Conservation (phyloP, 2,329 filamentous ascomycete species). For the Beauveria bassiana region DNA sequence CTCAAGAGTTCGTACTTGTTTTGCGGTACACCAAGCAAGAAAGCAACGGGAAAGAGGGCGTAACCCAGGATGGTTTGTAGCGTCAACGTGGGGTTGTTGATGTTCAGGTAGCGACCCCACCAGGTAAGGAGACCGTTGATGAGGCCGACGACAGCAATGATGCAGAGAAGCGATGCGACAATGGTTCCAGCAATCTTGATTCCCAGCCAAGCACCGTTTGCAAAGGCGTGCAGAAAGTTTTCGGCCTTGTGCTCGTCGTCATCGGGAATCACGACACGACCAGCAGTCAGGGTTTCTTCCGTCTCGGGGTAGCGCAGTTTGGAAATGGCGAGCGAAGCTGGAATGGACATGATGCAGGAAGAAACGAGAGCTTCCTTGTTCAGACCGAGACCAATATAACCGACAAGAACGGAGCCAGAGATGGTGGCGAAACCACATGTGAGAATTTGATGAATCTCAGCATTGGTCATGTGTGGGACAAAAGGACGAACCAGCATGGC, state of each 20-base stretch:
- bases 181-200: conserved; percentile 85
- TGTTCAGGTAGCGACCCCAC: conserved; percentile 75
- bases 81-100: conserved; percentile 59
- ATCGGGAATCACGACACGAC: conserved; percentile 72
- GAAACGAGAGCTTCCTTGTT: conserved; percentile 81
- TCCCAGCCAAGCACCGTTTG: conserved; percentile 77
- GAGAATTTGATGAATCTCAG: conserved; percentile 90
- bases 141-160: conserved; percentile 68
- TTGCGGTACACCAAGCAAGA: conserved; percentile 70
- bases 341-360: conserved; percentile 93
- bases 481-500: conserved; percentile 89
- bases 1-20: conserved; percentile 58
- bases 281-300: conserved; percentile 77
- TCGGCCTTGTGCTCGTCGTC: conserved; percentile 67
- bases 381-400: conserved; percentile 76
- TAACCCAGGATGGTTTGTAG: conserved; percentile 72
- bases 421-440: conserved; percentile 89
- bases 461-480: conserved; percentile 74
- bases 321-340: conserved; percentile 79
- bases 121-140: conserved; percentile 72
- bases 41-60: conserved; percentile 68
- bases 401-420: conserved; percentile 76
- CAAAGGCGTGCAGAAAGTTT: conserved; percentile 78
- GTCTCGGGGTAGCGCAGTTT: conserved; percentile 87
- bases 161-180: conserved; percentile 68